A percentile compares a stretch with the other conserved stretches of the same genome.
Evolutionary conservation across 148 eudicot genomes (phyloP).

Genomic region (Camellia granthamiana): DNA sequence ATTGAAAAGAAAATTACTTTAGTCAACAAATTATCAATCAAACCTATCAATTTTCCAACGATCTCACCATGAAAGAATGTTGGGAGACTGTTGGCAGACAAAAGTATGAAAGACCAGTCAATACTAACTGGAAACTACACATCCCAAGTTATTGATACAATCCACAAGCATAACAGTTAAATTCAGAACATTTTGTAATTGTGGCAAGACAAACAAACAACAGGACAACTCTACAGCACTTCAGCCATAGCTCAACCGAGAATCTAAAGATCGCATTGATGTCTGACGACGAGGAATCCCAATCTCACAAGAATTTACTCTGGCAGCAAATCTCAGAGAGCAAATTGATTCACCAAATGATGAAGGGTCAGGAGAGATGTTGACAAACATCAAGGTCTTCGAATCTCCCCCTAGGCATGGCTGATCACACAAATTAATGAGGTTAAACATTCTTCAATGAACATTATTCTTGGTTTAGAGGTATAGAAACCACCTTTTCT

Average conservation of each 20-base stretch:
- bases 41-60: not conserved
- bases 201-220: not conserved
- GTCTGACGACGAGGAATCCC: conserved; percentile 76
- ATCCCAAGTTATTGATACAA: not conserved
- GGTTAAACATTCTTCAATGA: not conserved
- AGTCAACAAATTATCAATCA: conserved; percentile 6
- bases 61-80: not conserved
- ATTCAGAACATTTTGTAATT: not conserved
- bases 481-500: conserved; percentile 1
- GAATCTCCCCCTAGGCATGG: conserved; percentile 82
- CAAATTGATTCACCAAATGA: conserved; percentile 63
- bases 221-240: not conserved
- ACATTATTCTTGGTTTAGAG: not conserved
- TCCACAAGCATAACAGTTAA: conserved; percentile 5
- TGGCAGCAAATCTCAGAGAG: conserved; percentile 70
- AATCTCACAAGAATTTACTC: conserved; percentile 74
- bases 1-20: not conserved
- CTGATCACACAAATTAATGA: conserved; percentile 28
- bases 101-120: not conserved
- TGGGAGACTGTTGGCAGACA: not conserved
- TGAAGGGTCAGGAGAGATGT: conserved; percentile 63
- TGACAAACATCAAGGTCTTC: conserved; percentile 77
- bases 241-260: conserved; percentile 63
- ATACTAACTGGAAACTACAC: not conserved
- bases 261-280: conserved; percentile 44